Evolutionary conservation across 2,329 filamentous ascomycete species (phyloP).

Genomic region (Peltaster fructicola): DNA sequence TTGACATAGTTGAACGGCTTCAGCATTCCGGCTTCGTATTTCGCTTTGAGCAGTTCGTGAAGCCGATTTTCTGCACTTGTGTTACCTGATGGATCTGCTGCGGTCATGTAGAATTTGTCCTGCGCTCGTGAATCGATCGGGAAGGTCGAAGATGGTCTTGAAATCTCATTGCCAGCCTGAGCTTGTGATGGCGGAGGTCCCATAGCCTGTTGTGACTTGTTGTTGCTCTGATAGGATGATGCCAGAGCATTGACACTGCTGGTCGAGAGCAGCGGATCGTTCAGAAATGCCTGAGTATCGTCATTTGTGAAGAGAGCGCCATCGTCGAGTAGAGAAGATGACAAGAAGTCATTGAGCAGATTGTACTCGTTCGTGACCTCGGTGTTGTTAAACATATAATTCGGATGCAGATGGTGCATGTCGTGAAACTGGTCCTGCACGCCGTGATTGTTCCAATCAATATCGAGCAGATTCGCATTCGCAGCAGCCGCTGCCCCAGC

Average conservation of each 20-base stretch:
- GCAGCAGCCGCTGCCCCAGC: constrained; percentile 13
- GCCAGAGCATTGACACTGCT: constrained; percentile 26
- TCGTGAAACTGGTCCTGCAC: constrained; percentile 77
- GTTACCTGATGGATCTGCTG: constrained; percentile 79
- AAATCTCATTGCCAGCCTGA: constrained; percentile 36
- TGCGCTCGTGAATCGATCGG: constrained; percentile 50
- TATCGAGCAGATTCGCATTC: constrained; percentile 36
- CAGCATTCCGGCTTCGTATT: constrained; percentile 85
- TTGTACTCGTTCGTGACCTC: constrained; percentile 97
- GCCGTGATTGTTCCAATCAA: constrained; percentile 56
- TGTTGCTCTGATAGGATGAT: constrained; percentile 19
- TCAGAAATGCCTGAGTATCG: constrained; percentile 36
- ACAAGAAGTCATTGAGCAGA: constrained; percentile 87
- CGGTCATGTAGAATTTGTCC: constrained; percentile 88
- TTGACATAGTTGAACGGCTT: constrained; percentile 98
- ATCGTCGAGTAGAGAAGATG: constrained; percentile 73
- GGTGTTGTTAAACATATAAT: constrained; percentile 86
- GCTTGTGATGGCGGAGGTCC: constrained; percentile 23
- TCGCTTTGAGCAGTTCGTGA: constrained; percentile 83
- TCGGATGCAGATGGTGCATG: constrained; percentile 84
- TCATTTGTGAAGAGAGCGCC: constrained; percentile 24
- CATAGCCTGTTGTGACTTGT: constrained; percentile 18
- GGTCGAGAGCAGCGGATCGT: constrained; percentile 36
- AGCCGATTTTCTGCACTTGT: constrained; percentile 83
- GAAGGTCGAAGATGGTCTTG: constrained; percentile 42